Evolutionary conservation across 495 filamentous ascomycete species (phyloP).

Genomic region (Opeltia flavorubescens): DNA sequence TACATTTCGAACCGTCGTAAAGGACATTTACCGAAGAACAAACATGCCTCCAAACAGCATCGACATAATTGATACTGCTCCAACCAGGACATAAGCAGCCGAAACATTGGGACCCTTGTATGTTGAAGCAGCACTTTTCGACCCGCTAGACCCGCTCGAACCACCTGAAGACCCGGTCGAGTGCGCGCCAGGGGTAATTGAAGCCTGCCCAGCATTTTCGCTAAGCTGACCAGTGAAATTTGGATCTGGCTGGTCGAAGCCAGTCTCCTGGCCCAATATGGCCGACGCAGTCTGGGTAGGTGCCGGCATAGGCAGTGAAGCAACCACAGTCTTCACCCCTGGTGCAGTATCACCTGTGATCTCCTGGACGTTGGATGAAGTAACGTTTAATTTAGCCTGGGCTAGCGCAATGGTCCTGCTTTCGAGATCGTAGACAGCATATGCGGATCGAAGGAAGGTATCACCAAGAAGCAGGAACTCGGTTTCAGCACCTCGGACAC

Average conservation of each 20-base stretch:
- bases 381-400: slow-evolving; percentile 51
- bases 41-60: not conserved
- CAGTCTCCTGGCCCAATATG: not conserved
- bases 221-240: not conserved
- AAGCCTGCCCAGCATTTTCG: not conserved
- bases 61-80: not conserved
- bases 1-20: not conserved
- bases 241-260: not conserved
- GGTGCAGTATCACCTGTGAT: not conserved
- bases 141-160: not conserved
- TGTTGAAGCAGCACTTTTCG: not conserved
- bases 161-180: not conserved
- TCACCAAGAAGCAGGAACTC: slow-evolving; percentile 32
- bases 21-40: not conserved
- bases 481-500: slow-evolving; percentile 30
- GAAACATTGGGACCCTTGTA: not conserved
- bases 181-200: not conserved
- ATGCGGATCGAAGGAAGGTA: slow-evolving; percentile 64
- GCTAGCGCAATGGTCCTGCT: slow-evolving; percentile 64
- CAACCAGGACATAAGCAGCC: not conserved
- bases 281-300: not conserved
- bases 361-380: not conserved
- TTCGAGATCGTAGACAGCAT: slow-evolving; percentile 60
- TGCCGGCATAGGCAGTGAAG: not conserved
- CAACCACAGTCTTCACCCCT: not conserved